Evolutionary conservation across 139 green algal species (phyloP).

Genomic region (Mychonastes homosphaera): DNA sequence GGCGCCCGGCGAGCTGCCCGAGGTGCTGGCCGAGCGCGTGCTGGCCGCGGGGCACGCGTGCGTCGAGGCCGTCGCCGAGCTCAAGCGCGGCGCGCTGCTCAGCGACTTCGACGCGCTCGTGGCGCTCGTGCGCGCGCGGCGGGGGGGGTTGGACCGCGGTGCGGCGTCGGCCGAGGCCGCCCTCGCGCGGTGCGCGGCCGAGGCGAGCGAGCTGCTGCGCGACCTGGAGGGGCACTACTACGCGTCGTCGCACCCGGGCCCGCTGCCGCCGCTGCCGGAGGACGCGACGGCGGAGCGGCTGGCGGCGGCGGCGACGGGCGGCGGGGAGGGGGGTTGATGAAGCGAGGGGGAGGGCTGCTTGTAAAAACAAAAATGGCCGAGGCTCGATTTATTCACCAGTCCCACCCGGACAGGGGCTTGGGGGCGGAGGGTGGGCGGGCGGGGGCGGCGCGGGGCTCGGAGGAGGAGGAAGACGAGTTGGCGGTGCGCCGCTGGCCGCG

Average conservation of each 20-base stretch:
- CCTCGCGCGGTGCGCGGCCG: not conserved
- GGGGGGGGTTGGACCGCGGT: not conserved
- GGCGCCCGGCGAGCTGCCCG: conserved; percentile 18
- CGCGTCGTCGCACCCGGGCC: conserved; percentile 6
- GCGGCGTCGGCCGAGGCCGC: not conserved
- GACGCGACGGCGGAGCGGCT: not conserved
- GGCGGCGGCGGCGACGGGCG: no score
- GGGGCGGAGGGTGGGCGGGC: no score
- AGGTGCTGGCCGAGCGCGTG: conserved; percentile 15
- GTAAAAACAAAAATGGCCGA: no score
- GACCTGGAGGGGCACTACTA: conserved; percentile 19
- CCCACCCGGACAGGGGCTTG: no score
- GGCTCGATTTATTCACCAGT: no score
- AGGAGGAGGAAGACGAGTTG: no score
- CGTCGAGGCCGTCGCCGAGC: conserved; percentile 11
- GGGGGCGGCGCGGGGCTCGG: no score
- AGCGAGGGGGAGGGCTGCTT: no score
- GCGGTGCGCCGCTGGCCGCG: no score
- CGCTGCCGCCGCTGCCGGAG: no score
- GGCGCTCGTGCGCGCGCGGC: conserved; percentile 1
- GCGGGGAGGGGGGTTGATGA: no score
- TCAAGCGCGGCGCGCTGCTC: conserved; percentile 19
- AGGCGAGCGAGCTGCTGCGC: not conserved
- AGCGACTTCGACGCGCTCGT: conserved; percentile 14
- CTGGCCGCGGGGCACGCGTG: conserved; percentile 17